Evolutionary conservation across 768 basidiomycete species (phyloP), one percentile per base, ranked within the genome.

Genomic region (Suillus placidus): DNA sequence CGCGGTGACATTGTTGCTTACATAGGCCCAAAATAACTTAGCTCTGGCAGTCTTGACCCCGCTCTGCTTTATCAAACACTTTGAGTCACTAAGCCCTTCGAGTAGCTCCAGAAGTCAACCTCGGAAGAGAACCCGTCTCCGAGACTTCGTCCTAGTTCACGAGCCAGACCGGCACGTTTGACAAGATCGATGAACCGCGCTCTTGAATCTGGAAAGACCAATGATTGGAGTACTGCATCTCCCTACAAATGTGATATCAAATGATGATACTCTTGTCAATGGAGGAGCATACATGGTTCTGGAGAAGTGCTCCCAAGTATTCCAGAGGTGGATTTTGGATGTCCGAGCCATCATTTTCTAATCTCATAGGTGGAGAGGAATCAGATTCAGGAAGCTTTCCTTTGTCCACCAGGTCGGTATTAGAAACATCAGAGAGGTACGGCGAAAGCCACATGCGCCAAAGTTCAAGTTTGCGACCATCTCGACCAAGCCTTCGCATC

Each of bases 181-280:
- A 93, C 69, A 26, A 92, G 77, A 60, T 82, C 76, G n/a, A 91
- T 68, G 62, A 93, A 88, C 62, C 84, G 81, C 3, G 85, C 87
- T 5, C 92, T 85, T 14, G 93, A 92, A 64, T 92, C 90, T 2
- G 93, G 92, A 71, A 84, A 94, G 49, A 92, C 77, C 71, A 93
- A 92, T 1, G 82, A 77, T 16, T 76, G 80, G 47, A 93, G 74
- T 52, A 94, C 77, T 3, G 83, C 75, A 34, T 80, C 78, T 43
- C 84, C 85, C 92, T 93, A 66, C 14, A 61, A 38, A 64, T 42
- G 49, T 20, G 37, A 66, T 51, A 56, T 43, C 32, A 30, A 43
- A 60, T 75, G 52, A 51, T 62, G 63, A 67, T 34, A 66, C 62
- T 61, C 42, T 60, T 18, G 7, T 37, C 56, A 45, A 57, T 23